phyloP scores from a whole-genome alignment of 495 filamentous ascomycete genomes.

The Neurospora sp. region DNA sequence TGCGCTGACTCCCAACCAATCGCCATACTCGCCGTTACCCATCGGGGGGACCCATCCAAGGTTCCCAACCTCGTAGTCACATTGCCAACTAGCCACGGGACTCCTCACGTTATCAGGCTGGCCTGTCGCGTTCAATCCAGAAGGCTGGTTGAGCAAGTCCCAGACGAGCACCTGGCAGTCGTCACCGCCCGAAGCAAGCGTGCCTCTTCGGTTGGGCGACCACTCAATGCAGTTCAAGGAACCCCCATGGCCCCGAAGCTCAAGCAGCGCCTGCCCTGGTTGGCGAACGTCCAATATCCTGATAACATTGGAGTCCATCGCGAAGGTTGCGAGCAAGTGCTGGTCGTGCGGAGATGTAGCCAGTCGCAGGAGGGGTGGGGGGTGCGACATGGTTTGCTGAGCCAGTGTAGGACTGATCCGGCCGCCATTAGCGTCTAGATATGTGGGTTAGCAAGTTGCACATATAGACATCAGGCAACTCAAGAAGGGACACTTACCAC shows the following conservation, averaged over 20 bases:
- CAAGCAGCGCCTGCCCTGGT: slow-evolving; percentile 87
- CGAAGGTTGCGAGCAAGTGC: slow-evolving; percentile 93
- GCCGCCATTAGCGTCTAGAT: slow-evolving; percentile 34
- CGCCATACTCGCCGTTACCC: slow-evolving; percentile 59
- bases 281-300: slow-evolving; percentile 95
- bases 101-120: slow-evolving; percentile 49
- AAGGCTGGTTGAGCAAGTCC: slow-evolving; percentile 70
- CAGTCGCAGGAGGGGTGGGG: slow-evolving; percentile 76
- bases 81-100: slow-evolving; percentile 81
- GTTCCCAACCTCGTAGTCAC: slow-evolving; percentile 93
- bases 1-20: slow-evolving; percentile 91
- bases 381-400: slow-evolving; percentile 66
- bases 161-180: slow-evolving; percentile 86
- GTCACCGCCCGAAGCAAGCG: slow-evolving; percentile 85
- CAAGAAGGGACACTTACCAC: slow-evolving; percentile 42
- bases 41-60: slow-evolving; percentile 88
- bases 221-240: slow-evolving; percentile 90
- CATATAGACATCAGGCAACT: no score
- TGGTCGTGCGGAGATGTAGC: slow-evolving; percentile 93
- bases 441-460: slow-evolving; percentile 18
- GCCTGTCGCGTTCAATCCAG: slow-evolving; percentile 29
- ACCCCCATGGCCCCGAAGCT: slow-evolving; percentile 84
- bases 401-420: slow-evolving; percentile 53
- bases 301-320: slow-evolving; percentile 83
- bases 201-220: slow-evolving; percentile 78